Evolutionary conservation across 768 basidiomycete genomes (phyloP), one percentile per base, ranked within the genome.

Genomic region (Agrocybe pediades): DNA sequence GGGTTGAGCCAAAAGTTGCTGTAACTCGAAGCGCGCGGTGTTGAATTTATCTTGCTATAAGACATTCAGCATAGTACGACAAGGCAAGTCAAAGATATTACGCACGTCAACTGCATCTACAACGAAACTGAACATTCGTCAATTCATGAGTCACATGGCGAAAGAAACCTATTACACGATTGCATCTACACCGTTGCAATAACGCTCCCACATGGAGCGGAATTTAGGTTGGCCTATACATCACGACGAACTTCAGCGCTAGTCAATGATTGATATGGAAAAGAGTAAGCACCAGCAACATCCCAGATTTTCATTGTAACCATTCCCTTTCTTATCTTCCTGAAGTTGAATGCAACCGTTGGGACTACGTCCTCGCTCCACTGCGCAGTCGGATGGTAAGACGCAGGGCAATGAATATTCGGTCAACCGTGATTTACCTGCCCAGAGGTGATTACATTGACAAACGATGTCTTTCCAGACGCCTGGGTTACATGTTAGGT

Each of bases 341-440:
- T 81, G 63, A 94, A 86, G 62, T 94, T 95, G 76, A 94, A 97
- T 6, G 94, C 92, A 19, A 97, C 90, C 1, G 95, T 97, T 0
- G 95, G 95, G 0, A 94, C 94, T n/a, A 95, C 92, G 50, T 96
- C 95, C 74, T 95, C 92, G 54, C 90, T 92, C 90, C 92, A 97
- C 85, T 95, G 64, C 19, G 17, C 16, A 48, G 56, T 68, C 41
- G 27, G 41, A 26, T 29, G n/a, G 23, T 53, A 51, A 45, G 46
- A 42, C 52, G 33, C 21, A 7, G 46, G 20, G 25, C 25, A 43
- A n/a, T 39, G 36, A 13, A 41, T 30, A 20, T 39, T 20, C 36
- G 17, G 19, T 26, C 25, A 39, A 24, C 45, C 6, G 49, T 21
- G 26, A 53, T 71, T 59, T 48, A 86, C 89, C 75, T 90, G 89